These are phyloP conservation scores for Aspergillus sclerotioniger DNA, from an alignment of 495 filamentous ascomycete genomes.

Conservation along the genomic window DNA sequence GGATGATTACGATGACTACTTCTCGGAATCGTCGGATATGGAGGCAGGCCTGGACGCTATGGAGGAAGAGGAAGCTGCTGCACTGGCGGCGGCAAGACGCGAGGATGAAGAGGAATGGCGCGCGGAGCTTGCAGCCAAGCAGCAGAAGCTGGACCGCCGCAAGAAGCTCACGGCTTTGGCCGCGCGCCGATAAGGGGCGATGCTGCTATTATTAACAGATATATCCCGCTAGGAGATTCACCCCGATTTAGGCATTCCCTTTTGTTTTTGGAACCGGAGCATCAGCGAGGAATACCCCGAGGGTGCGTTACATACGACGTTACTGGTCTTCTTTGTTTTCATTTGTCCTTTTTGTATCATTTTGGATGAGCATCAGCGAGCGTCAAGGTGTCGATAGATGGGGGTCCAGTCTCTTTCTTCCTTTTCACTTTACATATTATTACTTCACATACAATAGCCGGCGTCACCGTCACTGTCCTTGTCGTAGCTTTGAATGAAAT, in stretches of 20 bases:
- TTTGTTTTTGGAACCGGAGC: constrained; percentile 20
- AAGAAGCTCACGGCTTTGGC: constrained; percentile 49
- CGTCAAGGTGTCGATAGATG: constrained; percentile 38
- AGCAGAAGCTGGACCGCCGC: constrained; percentile 56
- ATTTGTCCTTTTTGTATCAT: constrained; percentile 19
- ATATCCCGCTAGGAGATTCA: neutral
- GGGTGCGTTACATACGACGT: constrained; percentile 24
- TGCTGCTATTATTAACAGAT: constrained; percentile 27
- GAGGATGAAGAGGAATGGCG: constrained; percentile 60
- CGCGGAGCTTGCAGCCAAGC: constrained; percentile 53
- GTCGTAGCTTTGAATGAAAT: constrained; percentile 1
- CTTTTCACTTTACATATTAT: constrained; percentile 12
- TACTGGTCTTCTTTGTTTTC: constrained; percentile 14
- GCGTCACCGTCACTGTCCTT: constrained; percentile 24
- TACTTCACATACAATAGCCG: constrained; percentile 27
- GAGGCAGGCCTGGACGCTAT: constrained; percentile 61
- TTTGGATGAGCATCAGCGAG: constrained; percentile 35
- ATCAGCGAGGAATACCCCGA: constrained; percentile 30
- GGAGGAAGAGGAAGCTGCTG: constrained; percentile 55
- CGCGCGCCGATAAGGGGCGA: constrained; percentile 10
- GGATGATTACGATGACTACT: constrained; percentile 52
- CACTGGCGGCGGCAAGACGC: constrained; percentile 47
- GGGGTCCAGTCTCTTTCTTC: constrained; percentile 21
- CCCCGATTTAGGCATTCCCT: neutral
- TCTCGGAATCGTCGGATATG: constrained; percentile 64